Conservation (phyloP, 148 eudicot species). For the Euryodendron excelsum region DNA sequence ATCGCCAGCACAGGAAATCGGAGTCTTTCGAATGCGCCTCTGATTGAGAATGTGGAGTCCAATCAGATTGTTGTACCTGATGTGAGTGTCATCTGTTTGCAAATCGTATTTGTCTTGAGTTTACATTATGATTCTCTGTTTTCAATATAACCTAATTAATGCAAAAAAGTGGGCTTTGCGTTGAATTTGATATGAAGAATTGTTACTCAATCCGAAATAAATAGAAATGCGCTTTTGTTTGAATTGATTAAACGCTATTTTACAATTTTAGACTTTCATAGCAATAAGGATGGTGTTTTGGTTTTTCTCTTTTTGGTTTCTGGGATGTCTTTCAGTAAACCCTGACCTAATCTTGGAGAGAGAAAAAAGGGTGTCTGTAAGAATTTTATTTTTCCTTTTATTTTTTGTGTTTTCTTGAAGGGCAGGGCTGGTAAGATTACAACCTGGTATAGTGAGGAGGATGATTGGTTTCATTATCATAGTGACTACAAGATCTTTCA, state of each 20-base stretch:
- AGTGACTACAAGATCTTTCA: not conserved
- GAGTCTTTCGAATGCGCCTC: conserved; percentile 38
- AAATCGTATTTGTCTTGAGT: not conserved
- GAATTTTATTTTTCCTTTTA: not conserved
- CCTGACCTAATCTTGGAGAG: not conserved
- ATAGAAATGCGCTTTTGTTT: not conserved
- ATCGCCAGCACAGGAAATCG: conserved; percentile 45
- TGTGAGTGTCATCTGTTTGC: conserved; percentile 27
- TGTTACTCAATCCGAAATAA: not conserved
- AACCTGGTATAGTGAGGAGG: not conserved
- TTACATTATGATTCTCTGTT: not conserved
- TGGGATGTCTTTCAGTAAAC: not conserved
- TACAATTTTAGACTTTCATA: not conserved
- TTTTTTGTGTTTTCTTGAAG: not conserved
- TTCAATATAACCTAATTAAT: not conserved
- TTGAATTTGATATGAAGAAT: not conserved
- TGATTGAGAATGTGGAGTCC: conserved; percentile 54
- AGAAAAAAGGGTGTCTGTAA: not conserved
- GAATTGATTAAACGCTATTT: not conserved
- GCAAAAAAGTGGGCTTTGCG: not conserved
- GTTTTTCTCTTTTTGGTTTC: not conserved
- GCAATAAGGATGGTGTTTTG: not conserved
- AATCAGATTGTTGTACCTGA: conserved; percentile 85
- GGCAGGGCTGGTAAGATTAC: not conserved
- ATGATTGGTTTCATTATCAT: not conserved